Evolutionary conservation across 2,329 filamentous ascomycete genomes (phyloP), one percentile per base, ranked within the genome.

Genomic region (Ciborinia camelliae): DNA sequence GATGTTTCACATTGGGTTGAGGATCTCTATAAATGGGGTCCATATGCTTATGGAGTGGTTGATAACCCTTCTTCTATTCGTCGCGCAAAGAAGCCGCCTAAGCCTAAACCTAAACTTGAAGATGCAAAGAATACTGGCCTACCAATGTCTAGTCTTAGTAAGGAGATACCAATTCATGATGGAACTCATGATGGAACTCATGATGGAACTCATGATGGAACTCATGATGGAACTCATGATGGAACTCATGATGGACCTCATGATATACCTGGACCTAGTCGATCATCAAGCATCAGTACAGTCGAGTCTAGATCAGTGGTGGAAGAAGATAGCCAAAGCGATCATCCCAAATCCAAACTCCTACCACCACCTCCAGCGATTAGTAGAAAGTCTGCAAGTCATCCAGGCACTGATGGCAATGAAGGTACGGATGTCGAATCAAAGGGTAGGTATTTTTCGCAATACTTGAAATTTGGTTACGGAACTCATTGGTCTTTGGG

Each of bases 1-100:
- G 86, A 89, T 71, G 75, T 97, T 32, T 89, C 90, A 1, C 85
- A 89, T 63, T 98, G 94, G 94, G 89, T 95, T 82, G 90, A 96
- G 75, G 90, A 91, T 72, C 82, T 97, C 2, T 96, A 95, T 76
- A 87, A 82, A 37, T 91, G 92, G 81, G 94, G 93, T 2, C 87
- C 91, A 61, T 84, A 90, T 72, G 88, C 94, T 2, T 98, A 97
- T 74, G 94, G 93, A 4, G 85, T 97, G 8, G 84, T 85, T 62
- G 90, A 96, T 43, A 92, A 91, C 69, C 90, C 92, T 18, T 85
- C 84, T 1, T 88, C 90, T 1, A 82, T 83, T 66, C 84, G 89
- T 28, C 68, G 68, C 55, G 76, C 78, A 50, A 77, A 75, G 68
- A 83, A 67, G 52, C 73, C 71, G 76, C n/a, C 32, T 45, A 62